These are phyloP conservation scores for Acacia concinna DNA, from an alignment of 331 rosid species.

Conservation along the genomic window DNA sequence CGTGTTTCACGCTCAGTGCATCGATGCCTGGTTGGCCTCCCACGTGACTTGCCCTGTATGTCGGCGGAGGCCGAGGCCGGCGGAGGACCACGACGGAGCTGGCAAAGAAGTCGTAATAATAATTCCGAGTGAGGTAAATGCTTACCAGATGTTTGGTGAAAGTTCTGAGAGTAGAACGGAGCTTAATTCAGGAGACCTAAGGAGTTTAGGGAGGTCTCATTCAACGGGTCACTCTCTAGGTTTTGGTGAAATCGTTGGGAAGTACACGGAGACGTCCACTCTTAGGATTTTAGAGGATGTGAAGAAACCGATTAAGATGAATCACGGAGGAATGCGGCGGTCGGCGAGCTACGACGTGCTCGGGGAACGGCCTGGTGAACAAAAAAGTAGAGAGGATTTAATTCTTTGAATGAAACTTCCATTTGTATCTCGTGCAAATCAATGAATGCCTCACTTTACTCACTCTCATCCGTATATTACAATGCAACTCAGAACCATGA, in stretches of 20 bases:
- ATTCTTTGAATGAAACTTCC: neutral
- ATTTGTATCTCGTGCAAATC: neutral
- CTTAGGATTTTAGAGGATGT: neutral
- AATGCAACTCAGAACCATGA: neutral
- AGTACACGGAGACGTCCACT: neutral
- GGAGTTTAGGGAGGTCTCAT: neutral
- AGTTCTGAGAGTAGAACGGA: neutral
- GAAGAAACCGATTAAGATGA: neutral
- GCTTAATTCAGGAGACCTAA: neutral
- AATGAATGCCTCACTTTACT: neutral
- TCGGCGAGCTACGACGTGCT: neutral
- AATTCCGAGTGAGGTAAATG: neutral
- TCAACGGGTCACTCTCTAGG: neutral
- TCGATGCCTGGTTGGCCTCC: constrained; percentile 57
- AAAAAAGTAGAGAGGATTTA: neutral
- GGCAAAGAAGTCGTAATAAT: neutral
- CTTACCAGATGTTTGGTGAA: neutral
- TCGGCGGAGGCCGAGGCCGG: constrained; percentile 28
- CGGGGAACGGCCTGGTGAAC: neutral
- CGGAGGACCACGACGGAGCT: neutral
- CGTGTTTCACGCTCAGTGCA: constrained; percentile 47
- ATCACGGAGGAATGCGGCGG: neutral
- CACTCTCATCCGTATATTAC: neutral
- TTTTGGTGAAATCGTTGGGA: neutral
- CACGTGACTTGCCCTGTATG: constrained; percentile 64